Percentiles rank a stretch among this genome's conserved stretches.
Evolutionary conservation across 768 basidiomycete genomes (phyloP).

Genomic region (Termitomyces sp.): DNA sequence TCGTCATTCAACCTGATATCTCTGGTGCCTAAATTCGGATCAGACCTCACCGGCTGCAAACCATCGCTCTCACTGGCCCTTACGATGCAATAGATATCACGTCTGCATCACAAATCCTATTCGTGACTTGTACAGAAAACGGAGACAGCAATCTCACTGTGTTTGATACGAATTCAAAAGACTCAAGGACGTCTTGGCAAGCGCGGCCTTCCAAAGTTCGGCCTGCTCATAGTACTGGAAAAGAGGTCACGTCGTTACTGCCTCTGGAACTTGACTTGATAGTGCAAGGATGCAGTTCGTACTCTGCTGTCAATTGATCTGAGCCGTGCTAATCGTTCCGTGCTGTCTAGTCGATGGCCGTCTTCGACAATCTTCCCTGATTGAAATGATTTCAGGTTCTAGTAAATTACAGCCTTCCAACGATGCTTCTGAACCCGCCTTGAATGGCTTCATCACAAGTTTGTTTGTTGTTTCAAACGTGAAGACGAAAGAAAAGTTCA

Average conservation of each 20-base stretch:
- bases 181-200: conserved; percentile 21
- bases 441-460: conserved; percentile 42
- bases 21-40: background rate
- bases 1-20: background rate
- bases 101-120: conserved; percentile 16
- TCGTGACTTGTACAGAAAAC: conserved; percentile 9
- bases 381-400: conserved; percentile 26
- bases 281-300: conserved; percentile 60
- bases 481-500: conserved; percentile 51
- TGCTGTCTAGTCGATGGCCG: conserved; percentile 42
- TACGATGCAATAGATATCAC: conserved; percentile 17
- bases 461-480: conserved; percentile 54
- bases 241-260: conserved; percentile 32
- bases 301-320: background rate
- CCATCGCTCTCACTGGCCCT: conserved; percentile 9
- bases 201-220: conserved; percentile 4
- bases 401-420: conserved; percentile 19
- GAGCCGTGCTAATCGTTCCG: conserved; percentile 4
- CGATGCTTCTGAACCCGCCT: conserved; percentile 36
- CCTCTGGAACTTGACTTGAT: conserved; percentile 55
- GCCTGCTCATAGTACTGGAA: background rate
- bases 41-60: conserved; percentile 13
- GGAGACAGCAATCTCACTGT: conserved; percentile 9
- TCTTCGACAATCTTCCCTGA: conserved; percentile 40
- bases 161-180: background rate